Conservation (phyloP, 768 basidiomycete species). For the Phlebiopsis flavidoalba region DNA sequence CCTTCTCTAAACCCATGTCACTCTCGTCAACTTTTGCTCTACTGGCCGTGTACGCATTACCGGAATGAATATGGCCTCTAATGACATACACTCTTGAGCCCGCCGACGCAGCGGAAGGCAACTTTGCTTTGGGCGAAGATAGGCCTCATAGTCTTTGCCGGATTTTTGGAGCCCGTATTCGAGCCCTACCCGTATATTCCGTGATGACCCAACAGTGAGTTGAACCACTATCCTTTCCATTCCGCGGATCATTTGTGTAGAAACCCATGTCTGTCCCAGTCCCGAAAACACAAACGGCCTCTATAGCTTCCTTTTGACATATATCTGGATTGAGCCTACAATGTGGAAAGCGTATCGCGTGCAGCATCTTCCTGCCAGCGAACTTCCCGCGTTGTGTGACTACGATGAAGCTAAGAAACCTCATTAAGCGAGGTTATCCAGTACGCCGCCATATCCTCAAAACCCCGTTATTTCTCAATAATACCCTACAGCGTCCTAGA, state of each 20-base stretch:
- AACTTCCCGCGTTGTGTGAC: constrained; percentile 32
- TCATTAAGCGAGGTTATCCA: constrained; percentile 22
- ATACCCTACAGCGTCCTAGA: constrained; percentile 28
- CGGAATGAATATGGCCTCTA: constrained; percentile 57
- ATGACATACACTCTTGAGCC: constrained; percentile 46
- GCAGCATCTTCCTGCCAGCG: constrained; percentile 25
- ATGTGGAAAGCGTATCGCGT: constrained; percentile 26
- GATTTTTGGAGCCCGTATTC: constrained; percentile 44
- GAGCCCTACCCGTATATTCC: constrained; percentile 32
- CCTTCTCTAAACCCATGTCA: constrained; percentile 40
- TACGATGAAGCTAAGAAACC: constrained; percentile 22
- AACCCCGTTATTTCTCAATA: neutral
- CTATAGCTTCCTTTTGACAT: constrained; percentile 34
- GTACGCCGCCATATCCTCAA: constrained; percentile 16
- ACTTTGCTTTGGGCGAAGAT: constrained; percentile 52
- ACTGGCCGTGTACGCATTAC: constrained; percentile 45
- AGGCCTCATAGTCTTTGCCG: constrained; percentile 36
- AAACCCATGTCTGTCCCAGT: constrained; percentile 18
- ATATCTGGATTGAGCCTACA: constrained; percentile 34
- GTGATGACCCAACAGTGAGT: constrained; percentile 9
- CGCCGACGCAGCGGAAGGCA: constrained; percentile 40
- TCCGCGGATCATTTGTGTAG: neutral
- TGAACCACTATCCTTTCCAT: neutral
- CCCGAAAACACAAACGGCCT: constrained; percentile 46
- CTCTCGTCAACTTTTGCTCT: constrained; percentile 40